Conservation (phyloP, 805 yeast genomes). For the Yueomyces sinensis region DNA sequence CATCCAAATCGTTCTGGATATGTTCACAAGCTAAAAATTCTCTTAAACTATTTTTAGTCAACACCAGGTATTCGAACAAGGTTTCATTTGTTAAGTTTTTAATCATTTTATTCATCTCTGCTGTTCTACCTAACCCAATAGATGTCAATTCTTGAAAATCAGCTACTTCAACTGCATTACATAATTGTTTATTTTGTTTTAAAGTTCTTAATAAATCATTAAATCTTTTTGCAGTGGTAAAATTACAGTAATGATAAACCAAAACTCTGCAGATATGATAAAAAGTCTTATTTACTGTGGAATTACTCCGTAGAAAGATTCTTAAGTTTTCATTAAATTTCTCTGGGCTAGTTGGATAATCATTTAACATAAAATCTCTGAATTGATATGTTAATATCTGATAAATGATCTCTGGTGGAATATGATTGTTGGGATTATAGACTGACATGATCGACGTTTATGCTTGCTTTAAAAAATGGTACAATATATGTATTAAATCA, state of each 20-base stretch:
- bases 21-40: conserved; percentile 80
- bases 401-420: conserved; percentile 45
- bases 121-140: conserved; percentile 80
- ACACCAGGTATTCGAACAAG: conserved; percentile 43
- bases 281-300: conserved; percentile 44
- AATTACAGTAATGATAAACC: conserved; percentile 52
- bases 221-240: conserved; percentile 71
- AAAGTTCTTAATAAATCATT: conserved; percentile 53
- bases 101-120: conserved; percentile 79
- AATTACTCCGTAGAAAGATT: conserved; percentile 37
- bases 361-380: conserved; percentile 36
- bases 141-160: conserved; percentile 86
- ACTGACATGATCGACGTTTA: background rate
- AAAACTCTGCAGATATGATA: conserved; percentile 44
- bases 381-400: conserved; percentile 42
- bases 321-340: conserved; percentile 32
- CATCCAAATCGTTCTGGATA: conserved; percentile 71
- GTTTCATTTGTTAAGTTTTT: conserved; percentile 79
- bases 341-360: conserved; percentile 35
- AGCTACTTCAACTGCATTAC: conserved; percentile 50
- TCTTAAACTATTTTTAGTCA: conserved; percentile 48
- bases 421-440: background rate
- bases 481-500: background rate
- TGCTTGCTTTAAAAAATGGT: background rate
- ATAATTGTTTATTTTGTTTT: conserved; percentile 32